Conservation (phyloP, 2,329 filamentous ascomycete genomes). For the Stylonectria norvegica region DNA sequence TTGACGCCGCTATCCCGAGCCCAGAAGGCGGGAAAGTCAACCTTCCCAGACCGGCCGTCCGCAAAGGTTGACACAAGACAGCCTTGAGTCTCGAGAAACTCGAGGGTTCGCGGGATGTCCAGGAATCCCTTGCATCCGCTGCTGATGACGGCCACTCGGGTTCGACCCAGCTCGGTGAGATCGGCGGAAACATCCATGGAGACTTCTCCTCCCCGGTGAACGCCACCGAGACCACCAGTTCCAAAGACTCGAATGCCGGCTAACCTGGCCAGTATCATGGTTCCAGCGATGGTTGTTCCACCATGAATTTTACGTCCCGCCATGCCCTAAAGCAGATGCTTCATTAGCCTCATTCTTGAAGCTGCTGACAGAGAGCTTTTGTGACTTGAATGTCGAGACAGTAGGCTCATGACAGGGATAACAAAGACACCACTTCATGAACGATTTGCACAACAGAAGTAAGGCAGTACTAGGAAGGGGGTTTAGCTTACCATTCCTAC, state of each 20-base stretch:
- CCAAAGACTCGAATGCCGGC: conserved; percentile 92
- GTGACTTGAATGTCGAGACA: too few species aligned
- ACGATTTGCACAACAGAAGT: too few species aligned
- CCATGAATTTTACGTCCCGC: conserved; percentile 70
- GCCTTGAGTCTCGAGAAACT: conserved; percentile 69
- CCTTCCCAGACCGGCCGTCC: conserved; percentile 66
- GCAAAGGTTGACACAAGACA: conserved; percentile 87
- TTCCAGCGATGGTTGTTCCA: conserved; percentile 89
- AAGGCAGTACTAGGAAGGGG: conserved; percentile 1
- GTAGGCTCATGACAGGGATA: too few species aligned
- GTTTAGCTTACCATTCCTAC: conserved; percentile 62
- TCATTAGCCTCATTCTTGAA: too few species aligned
- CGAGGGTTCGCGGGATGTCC: conserved; percentile 84
- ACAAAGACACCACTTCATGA: too few species aligned
- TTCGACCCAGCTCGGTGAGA: conserved; percentile 87
- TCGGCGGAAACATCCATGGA: conserved; percentile 95
- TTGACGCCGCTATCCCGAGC: conserved; percentile 78
- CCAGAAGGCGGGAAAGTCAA: conserved; percentile 94
- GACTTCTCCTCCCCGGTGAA: conserved; percentile 82
- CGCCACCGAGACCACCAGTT: conserved; percentile 89
- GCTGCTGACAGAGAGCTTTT: too few species aligned
- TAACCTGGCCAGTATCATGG: conserved; percentile 82
- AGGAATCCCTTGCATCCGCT: conserved; percentile 96
- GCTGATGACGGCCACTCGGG: conserved; percentile 81
- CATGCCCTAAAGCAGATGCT: conserved; percentile 49